Evolutionary conservation across 371 early-diverging fungal genomes (phyloP), one percentile per base, ranked within the genome.

Genomic region (Cokeromyces recurvatus): DNA sequence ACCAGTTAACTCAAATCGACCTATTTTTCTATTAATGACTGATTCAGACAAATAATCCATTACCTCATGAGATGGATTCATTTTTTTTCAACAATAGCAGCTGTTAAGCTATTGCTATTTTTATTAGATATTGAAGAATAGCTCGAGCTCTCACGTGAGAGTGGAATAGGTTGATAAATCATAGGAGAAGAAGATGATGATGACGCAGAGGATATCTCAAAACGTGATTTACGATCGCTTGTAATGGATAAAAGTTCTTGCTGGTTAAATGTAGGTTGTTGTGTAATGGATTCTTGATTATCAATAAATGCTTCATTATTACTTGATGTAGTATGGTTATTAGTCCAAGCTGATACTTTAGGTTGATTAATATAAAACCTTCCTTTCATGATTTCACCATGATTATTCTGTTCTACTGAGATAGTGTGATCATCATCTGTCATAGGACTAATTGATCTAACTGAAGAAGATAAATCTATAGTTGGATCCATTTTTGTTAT

Each of bases 351-450:
- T 27, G 44, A 35, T 39, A 27, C 22, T 9, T 27, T 27, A 7
- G 29, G 44, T 39, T 78, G 78, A n/a, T 68, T 65, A 3, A 84
- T 68, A 57, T 78, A 78, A 48, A 84, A 84, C n/a, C 84, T 54
- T 14, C 84, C 82, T 38, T 79, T 82, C 53, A 69, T 77, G 9
- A 81, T 57, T 66, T 78, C 84, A 12, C 52, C 44, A n/a, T n/a
- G n/a, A n/a, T n/a, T n/a, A n/a, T 52, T 49, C 19, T 43, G 45
- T 41, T 43, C 46, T 20, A 24, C 9, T 39, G 40, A 21, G 29
- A 27, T 27, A 42, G 34, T 31, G 31, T 31, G 58, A 55, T 10
- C 61, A 45, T 27, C 63, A 62, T 16, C 67, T 63, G 21, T 64
- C 59, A 41, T 66, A 32, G 43, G 61, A 48, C 55, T 69, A 59